Evolutionary conservation across 2,329 filamentous ascomycete genomes (phyloP).

Genomic region (Cladosporium sp.): DNA sequence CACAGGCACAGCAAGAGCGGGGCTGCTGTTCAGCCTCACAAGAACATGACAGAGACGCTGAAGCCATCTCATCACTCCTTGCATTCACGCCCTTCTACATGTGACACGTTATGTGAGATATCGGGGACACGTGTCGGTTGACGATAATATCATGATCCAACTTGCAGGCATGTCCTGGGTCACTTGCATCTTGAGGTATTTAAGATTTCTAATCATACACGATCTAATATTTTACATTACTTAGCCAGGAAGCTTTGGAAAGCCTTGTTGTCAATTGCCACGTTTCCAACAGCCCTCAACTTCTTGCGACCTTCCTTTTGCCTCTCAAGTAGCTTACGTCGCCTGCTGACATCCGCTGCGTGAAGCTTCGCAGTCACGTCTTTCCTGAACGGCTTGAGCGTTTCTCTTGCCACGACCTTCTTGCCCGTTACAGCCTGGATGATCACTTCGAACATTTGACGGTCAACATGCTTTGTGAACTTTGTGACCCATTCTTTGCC

Average conservation of each 20-base stretch:
- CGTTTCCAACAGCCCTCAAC: slow-evolving; percentile 75
- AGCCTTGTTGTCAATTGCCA: slow-evolving; percentile 91
- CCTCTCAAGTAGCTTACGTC: slow-evolving; percentile 86
- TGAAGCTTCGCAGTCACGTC: slow-evolving; percentile 92
- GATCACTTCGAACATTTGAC: slow-evolving; percentile 95
- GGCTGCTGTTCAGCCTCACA: too few species aligned
- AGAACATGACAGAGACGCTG: too few species aligned
- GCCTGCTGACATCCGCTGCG: slow-evolving; percentile 76
- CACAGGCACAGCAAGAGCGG: too few species aligned
- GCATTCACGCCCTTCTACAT: too few species aligned
- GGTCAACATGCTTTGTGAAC: slow-evolving; percentile 93
- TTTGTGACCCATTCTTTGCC: slow-evolving; percentile 87
- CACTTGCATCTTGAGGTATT: too few species aligned
- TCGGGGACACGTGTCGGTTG: too few species aligned
- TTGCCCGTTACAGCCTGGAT: slow-evolving; percentile 86
- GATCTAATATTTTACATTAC: slow-evolving; percentile 34
- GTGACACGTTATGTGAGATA: too few species aligned
- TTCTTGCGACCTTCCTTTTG: slow-evolving; percentile 94
- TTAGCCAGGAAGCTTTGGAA: slow-evolving; percentile 93
- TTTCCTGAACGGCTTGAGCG: slow-evolving; percentile 93
- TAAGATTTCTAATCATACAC: background rate
- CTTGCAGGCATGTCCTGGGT: too few species aligned
- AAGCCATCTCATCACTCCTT: too few species aligned
- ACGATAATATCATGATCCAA: too few species aligned
- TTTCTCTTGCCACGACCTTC: slow-evolving; percentile 83